Evolutionary conservation across 768 basidiomycete species (phyloP).

Genomic region (Candolleomyces eurysporus): DNA sequence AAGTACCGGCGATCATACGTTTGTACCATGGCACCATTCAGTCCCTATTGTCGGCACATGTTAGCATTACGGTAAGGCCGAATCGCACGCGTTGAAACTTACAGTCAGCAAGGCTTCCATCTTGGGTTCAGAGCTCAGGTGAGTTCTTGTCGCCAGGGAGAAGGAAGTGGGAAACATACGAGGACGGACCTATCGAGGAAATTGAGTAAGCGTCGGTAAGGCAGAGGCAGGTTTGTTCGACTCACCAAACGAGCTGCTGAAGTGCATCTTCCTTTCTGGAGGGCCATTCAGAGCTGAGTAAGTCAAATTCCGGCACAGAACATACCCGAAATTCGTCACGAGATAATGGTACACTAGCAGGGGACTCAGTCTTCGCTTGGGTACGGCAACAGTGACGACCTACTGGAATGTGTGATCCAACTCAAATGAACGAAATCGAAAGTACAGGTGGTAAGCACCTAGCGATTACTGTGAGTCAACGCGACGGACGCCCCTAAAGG

Average conservation of each 20-base stretch:
- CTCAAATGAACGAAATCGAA: slow-evolving; percentile 39
- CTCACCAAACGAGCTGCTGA: slow-evolving; percentile 12
- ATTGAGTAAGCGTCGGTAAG: background rate
- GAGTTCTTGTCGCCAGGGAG: background rate
- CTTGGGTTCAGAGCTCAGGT: slow-evolving; percentile 19
- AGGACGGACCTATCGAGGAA: background rate
- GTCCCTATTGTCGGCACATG: slow-evolving; percentile 29
- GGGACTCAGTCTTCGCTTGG: slow-evolving; percentile 1
- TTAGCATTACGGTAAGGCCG: too few relatives aligned
- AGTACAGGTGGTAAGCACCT: slow-evolving; percentile 8
- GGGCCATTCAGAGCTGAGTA: background rate
- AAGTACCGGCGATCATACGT: slow-evolving; percentile 27
- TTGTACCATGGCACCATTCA: slow-evolving; percentile 53
- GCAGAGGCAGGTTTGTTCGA: background rate
- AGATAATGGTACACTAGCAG: slow-evolving; percentile 46
- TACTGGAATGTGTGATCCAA: slow-evolving; percentile 46
- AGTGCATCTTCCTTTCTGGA: slow-evolving; percentile 8
- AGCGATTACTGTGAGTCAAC: too few relatives aligned
- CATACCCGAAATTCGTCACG: slow-evolving; percentile 40
- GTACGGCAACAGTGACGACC: slow-evolving; percentile 12
- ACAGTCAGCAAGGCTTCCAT: slow-evolving; percentile 48
- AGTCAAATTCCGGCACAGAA: background rate
- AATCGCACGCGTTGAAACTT: background rate
- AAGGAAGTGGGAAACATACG: background rate
- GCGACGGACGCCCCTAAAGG: too few relatives aligned